Base-by-base conservation (phyloP, 768 basidiomycete species). In the Suillus paluster region DNA sequence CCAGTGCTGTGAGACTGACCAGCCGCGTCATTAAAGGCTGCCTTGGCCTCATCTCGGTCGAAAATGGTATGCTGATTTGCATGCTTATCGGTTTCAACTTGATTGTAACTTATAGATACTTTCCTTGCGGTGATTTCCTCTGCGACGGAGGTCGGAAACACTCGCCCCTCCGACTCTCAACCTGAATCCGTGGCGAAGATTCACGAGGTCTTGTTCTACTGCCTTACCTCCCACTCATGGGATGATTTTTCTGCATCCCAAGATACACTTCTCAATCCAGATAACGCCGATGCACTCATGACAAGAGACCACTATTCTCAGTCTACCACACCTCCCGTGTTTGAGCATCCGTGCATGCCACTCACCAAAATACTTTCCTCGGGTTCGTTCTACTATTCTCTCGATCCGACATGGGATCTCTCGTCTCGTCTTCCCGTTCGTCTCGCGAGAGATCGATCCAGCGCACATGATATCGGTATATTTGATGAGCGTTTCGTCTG, bases 321-420 rank as follows among this genome's bases (percentile, higher is more conserved):
- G 60, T 70, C 74, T 50, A 67, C 80, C 36, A 71, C 79, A 17
- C 68, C 85, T 11, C 80, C 80, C n/a, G 80, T 89, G 27, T 88
- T 89, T 70, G 94, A 96, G 68, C 94, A 99, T 69, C 97, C 97
- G 2, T 98, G 96, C 73, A 74, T 86, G 63, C 91, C 94, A 0
- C 84, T 99, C 69, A 89, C 86, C 52, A 97, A 97, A 75, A 95
- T 98, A 59, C 78, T 99, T 5, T 91, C 93, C 34, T 91, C 91
- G 25, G 95, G 95, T 6, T 88, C 91, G 1, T 99, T 99, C 78
- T 99, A 98, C 76, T 97, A 92, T 70, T 89, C 97, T 2, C 71
- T 89, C 30, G 88, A 88, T 68, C 84, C 90, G 0, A 80, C 84
- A 8, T 98, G 96, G 94, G 96, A 99, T 74, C 79, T 99, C 34